Percentiles rank a stretch among this genome's conserved stretches.
These are phyloP conservation scores for Phaeosphaeriaceae sp. DNA, from an alignment of 2,329 filamentous ascomycete genomes.

Conservation along the genomic window DNA sequence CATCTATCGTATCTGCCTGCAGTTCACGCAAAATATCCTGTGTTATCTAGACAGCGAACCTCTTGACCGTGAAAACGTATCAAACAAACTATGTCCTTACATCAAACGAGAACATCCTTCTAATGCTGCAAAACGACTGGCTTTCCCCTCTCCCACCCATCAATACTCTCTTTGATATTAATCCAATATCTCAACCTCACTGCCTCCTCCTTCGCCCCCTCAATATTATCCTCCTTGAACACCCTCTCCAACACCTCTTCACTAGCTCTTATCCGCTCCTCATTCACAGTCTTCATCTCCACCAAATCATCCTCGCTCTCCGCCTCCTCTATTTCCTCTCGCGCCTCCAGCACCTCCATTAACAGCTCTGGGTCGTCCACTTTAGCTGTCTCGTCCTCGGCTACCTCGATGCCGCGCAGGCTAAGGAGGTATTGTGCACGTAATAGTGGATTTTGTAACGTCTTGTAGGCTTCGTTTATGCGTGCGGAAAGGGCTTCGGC, in stretches of 20 bases:
- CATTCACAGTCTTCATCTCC: constrained; percentile 69
- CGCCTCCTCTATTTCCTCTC: constrained; percentile 65
- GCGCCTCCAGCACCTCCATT: constrained; percentile 78
- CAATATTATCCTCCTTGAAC: constrained; percentile 71
- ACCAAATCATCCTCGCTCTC: constrained; percentile 68
- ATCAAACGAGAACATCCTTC: neutral
- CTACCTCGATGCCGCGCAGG: constrained; percentile 76
- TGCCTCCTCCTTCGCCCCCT: constrained; percentile 72
- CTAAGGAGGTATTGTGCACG: constrained; percentile 88
- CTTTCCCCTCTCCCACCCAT: constrained; percentile 84
- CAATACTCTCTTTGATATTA: constrained; percentile 80
- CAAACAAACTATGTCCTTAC: too few species aligned
- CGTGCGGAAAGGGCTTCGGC: constrained; percentile 81
- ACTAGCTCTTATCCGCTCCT: constrained; percentile 68
- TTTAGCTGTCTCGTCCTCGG: constrained; percentile 77
- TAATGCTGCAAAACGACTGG: constrained; percentile 64
- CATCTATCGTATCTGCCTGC: too few species aligned
- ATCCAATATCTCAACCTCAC: constrained; percentile 88
- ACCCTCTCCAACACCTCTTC: constrained; percentile 68
- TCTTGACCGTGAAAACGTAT: too few species aligned
- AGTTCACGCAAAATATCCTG: too few species aligned
- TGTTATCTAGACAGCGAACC: too few species aligned
- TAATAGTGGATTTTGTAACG: constrained; percentile 76
- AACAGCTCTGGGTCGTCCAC: constrained; percentile 75
- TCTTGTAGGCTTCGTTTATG: constrained; percentile 93